These are phyloP conservation scores for Madurella fahalii DNA, from an alignment of 2,329 filamentous ascomycete genomes.

Conservation along the genomic window DNA sequence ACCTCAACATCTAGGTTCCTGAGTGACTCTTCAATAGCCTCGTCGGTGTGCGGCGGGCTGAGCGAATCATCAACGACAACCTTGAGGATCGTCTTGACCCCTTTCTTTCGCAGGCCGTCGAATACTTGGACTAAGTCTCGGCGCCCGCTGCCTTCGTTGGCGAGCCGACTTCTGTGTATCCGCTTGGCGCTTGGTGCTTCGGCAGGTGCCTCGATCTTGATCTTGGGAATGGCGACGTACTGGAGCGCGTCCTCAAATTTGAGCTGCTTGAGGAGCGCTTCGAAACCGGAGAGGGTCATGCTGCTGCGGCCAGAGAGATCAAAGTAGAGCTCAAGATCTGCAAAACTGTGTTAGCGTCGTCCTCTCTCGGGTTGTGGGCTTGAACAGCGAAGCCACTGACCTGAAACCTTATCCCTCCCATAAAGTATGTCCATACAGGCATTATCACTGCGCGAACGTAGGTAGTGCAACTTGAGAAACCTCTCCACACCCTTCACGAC, in stretches of 20 bases:
- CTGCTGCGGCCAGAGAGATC: slow-evolving; percentile 9
- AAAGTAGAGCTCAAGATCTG: slow-evolving; percentile 10
- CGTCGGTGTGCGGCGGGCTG: slow-evolving; percentile 17
- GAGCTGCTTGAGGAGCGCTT: slow-evolving; percentile 6
- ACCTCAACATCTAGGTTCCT: slow-evolving; percentile 14
- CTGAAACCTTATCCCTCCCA: not conserved
- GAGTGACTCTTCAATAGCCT: slow-evolving; percentile 19
- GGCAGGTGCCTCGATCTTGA: slow-evolving; percentile 5
- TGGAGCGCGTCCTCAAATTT: slow-evolving; percentile 15
- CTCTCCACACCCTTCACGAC: slow-evolving; percentile 3
- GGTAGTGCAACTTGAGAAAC: slow-evolving; percentile 9
- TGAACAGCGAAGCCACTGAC: too few species aligned
- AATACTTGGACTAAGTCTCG: slow-evolving; percentile 10
- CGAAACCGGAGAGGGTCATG: slow-evolving; percentile 1
- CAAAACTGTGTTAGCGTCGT: not conserved
- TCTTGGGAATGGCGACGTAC: slow-evolving; percentile 14
- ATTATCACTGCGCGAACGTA: slow-evolving; percentile 1
- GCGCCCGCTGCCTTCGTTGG: slow-evolving; percentile 1
- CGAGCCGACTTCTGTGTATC: not conserved
- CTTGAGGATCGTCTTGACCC: slow-evolving; percentile 13
- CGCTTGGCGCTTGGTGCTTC: not conserved
- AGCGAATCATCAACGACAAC: slow-evolving; percentile 20
- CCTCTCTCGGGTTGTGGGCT: too few species aligned
- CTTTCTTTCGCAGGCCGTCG: slow-evolving; percentile 2
- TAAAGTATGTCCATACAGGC: slow-evolving; percentile 11